Evolutionary conservation across 352 stramenopile genomes (phyloP).

Genomic region (Pythium phragmitis): DNA sequence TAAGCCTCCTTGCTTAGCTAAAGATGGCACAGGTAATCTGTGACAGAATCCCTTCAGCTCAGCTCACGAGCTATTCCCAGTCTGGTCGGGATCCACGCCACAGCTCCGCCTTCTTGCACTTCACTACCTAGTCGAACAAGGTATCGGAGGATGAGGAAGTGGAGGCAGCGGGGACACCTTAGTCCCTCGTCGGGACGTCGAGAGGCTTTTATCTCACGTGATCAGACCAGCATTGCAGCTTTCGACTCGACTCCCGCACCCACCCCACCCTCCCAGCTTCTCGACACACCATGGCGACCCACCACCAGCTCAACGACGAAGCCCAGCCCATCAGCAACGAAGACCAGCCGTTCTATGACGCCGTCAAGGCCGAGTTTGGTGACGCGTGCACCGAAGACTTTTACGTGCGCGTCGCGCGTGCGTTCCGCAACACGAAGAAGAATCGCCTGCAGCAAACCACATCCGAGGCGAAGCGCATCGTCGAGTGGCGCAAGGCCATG

Average conservation of each 20-base stretch:
- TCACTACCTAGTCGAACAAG: not conserved
- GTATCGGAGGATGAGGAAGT: not conserved
- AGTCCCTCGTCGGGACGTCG: not conserved
- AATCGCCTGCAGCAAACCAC: slow-evolving; percentile 65
- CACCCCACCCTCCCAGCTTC: not conserved
- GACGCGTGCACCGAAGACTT: slow-evolving; percentile 63
- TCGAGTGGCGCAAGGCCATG: slow-evolving; percentile 49
- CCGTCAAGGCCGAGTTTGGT: slow-evolving; percentile 48
- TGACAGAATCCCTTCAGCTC: not conserved
- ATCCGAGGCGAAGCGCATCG: slow-evolving; percentile 58
- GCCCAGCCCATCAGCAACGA: slow-evolving; percentile 40
- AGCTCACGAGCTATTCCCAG: not conserved
- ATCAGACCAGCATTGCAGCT: slow-evolving; percentile 7
- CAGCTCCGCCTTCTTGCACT: not conserved
- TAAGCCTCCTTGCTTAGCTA: not conserved
- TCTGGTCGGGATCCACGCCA: not conserved
- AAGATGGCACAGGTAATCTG: not conserved
- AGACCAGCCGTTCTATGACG: slow-evolving; percentile 63
- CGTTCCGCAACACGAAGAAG: slow-evolving; percentile 66
- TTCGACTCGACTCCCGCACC: slow-evolving; percentile 10
- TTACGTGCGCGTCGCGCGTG: slow-evolving; percentile 54
- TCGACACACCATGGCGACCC: slow-evolving; percentile 11
- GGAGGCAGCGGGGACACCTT: not conserved
- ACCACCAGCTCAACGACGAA: slow-evolving; percentile 41
- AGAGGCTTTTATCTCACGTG: not conserved